Percentiles rank a stretch among this genome's conserved stretches.
Conservation (phyloP, 129 eudicot genomes). For the Flaveria brownii region DNA sequence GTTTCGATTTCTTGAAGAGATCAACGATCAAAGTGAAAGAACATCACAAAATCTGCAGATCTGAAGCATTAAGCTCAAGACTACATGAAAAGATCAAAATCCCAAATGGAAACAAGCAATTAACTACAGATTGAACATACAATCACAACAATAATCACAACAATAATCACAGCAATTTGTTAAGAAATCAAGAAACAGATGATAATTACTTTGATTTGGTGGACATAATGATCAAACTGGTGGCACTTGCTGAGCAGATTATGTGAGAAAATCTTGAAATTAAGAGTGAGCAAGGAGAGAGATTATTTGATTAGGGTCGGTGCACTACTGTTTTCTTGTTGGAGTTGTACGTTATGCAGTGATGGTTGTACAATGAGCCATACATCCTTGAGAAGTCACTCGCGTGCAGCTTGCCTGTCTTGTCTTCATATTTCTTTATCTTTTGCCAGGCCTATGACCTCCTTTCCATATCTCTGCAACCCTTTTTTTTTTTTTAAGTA, state of each 20-base stretch:
- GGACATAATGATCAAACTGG: conserved; percentile 47
- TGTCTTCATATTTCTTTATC: conserved; percentile 41
- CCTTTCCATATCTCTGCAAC: conserved; percentile 24
- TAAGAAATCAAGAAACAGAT: conserved; percentile 2
- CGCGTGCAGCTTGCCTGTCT: conserved; percentile 44
- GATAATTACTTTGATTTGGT: conserved; percentile 74
- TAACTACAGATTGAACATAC: conserved; percentile 6
- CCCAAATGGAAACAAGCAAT: conserved; percentile 28
- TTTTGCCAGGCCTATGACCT: conserved; percentile 38
- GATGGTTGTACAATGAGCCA: conserved; percentile 9
- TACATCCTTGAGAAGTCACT: conserved; percentile 33
- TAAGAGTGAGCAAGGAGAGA: conserved; percentile 9
- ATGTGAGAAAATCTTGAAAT: conserved; percentile 23
- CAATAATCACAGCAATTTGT: conserved; percentile 4
- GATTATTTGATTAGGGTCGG: conserved; percentile 46
- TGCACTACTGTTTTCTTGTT: conserved; percentile 5
- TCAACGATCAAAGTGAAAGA: conserved; percentile 1
- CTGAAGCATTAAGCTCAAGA: conserved; percentile 26
- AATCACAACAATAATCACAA: not conserved
- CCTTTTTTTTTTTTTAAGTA: conserved; percentile 7
- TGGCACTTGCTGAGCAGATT: not conserved
- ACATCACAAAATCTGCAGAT: conserved; percentile 25
- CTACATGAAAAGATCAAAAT: conserved; percentile 18
- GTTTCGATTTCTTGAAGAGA: conserved; percentile 15
- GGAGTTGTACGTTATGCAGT: conserved; percentile 30